Base-by-base conservation (phyloP, 2,329 filamentous ascomycete genomes). In the Daldinia sp. region DNA sequence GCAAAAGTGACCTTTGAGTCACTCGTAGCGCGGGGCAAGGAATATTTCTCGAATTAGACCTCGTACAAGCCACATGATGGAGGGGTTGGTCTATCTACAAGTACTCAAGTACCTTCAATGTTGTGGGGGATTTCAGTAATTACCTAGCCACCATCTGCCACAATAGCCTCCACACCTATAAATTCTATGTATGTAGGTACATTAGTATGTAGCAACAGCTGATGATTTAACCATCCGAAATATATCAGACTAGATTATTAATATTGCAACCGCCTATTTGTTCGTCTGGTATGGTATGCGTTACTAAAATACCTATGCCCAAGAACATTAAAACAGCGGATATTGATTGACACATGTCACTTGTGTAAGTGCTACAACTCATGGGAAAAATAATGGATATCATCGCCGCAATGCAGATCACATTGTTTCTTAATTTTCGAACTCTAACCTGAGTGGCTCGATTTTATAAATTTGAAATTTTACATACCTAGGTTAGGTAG, bases 1-100 rank as follows among this genome's bases (percentile, higher is more conserved):
- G 26, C 41, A 58, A 54, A 18, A 13, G 12, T 54, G 33, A 61
- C 50, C 18, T 50, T 67, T 67, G 67, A 70, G 53, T 70, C 60
- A 70, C 60, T 60, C 55, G 35, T 39, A 60, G 50, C 67, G 64
- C 62, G 64, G 67, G 60, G 67, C 67, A 69, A 61, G 67, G 64
- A 64, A 69, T 67, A 64, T 54, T 69, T 63, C 44, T 64, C 41
- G 18, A 53, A 26, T 28, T 63, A 23, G 20, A 23, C 20, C 20
- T 23, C 20, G 48, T 48, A 56, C 33, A 7, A 66, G 63, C 67
- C 67, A 67, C 63, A 48, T 30, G 4, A 53, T 67, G 37, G 65
- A 67, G 65, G 65, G 65, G 60, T 53, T 28, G 7, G 23, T 30
- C 18, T 23, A 57, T 57, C 37, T 30, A 1, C 3, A 42, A 44